Evolutionary conservation across 164 flowering plant species (phyloP), one percentile per base, ranked within the genome.

Genomic region (Hamamelis virginiana): DNA sequence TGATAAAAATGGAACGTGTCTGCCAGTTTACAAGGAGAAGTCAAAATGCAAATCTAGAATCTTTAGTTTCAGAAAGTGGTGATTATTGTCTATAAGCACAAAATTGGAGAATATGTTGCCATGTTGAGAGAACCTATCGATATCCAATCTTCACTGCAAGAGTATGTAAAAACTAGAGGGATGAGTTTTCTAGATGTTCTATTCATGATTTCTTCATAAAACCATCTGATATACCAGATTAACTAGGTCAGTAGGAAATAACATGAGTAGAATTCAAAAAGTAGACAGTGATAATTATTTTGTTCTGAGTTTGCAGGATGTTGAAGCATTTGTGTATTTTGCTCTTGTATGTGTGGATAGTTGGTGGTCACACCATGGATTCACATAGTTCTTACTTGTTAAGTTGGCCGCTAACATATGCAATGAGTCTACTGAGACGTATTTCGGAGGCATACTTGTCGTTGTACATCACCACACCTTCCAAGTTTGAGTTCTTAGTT

Each of bases 401-500:
- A 44, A 78, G 76, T 14, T 75, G 74, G 68, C 81, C 57, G 28
- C 67, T 64, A 26, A 72, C 68, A 56, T 74, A 78, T 1, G 78
- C 78, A 56, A 71, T 71, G 65, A 78, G 75, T 56, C 80, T 52
- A 60, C 78, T 78, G 8, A 78, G 81, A 53, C 44, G 69, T 60
- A 74, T 69, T 23, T 78, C 81, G 5, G 67, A 72, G 11, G 76
- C 78, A 63, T 41, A 16, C 65, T 72, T 69, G 46, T 75, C 69
- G 33, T 75, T 75, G 72, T 78, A 78, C 72, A 66, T 66, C n/a
- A 78, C 75, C 23, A 19, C 60, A 53, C 81, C 78, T 58, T 78
- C 67, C 63, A 78, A 27, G 25, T 9, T 51, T 5, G 78, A 69
- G 64, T 33, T 25, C 33, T 70, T 38, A 16, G 43, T 67, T 15